Evolutionary conservation across 2,329 filamentous ascomycete genomes (phyloP).

Genomic region (Aspergillus intermedius): DNA sequence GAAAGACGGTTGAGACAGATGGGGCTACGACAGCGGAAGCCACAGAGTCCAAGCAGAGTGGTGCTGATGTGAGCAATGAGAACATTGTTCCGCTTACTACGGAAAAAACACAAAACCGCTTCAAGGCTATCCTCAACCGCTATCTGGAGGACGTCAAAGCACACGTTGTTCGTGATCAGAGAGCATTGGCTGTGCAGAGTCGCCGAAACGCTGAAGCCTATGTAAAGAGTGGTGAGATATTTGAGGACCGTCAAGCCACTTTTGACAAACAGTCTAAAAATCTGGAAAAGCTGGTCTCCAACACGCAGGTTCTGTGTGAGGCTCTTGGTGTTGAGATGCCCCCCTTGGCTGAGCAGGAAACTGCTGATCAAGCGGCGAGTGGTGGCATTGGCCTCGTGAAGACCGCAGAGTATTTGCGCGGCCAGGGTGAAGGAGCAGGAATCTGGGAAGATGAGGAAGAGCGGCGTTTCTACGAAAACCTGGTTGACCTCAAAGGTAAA

Average conservation of each 20-base stretch:
- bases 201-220: constrained; percentile 96
- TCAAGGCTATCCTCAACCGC: constrained; percentile 73
- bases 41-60: constrained; percentile 27
- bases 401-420: constrained; percentile 84
- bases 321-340: constrained; percentile 88
- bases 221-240: constrained; percentile 96
- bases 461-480: constrained; percentile 93
- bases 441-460: constrained; percentile 99
- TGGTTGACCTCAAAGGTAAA: constrained; percentile 91
- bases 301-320: constrained; percentile 86
- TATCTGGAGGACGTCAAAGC: constrained; percentile 92
- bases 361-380: constrained; percentile 57
- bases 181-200: constrained; percentile 76
- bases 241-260: constrained; percentile 92
- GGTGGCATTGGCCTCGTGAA: constrained; percentile 89
- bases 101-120: constrained; percentile 73
- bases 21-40: constrained; percentile 55
- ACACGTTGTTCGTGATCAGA: constrained; percentile 86
- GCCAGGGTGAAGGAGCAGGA: constrained; percentile 80
- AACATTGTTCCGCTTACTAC: constrained; percentile 69
- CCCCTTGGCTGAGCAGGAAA: constrained; percentile 76
- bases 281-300: constrained; percentile 82
- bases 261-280: constrained; percentile 91
- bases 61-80: constrained; percentile 39
- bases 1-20: constrained; percentile 77